Evolutionary conservation across 352 stramenopile species (phyloP).

Genomic region (Ophiocytium majus): DNA sequence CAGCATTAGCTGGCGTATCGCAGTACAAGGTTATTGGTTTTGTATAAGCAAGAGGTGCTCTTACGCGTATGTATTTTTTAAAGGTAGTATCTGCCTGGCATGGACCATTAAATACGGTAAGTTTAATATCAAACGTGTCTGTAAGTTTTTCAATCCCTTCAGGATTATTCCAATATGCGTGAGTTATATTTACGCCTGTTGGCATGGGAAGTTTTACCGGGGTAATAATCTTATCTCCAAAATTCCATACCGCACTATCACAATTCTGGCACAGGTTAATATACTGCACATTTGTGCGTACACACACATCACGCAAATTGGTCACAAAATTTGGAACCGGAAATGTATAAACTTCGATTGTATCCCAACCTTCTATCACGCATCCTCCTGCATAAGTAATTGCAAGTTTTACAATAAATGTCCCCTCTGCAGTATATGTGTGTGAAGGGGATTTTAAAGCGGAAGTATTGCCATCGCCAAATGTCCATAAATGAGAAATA

Average conservation of each 20-base stretch:
- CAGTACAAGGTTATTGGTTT: constrained; percentile 21
- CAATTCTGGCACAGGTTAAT: constrained; percentile 20
- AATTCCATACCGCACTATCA: constrained; percentile 20
- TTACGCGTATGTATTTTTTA: constrained; percentile 22
- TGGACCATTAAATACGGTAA: constrained; percentile 21
- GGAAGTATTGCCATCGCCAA: constrained; percentile 19
- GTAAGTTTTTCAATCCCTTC: constrained; percentile 21
- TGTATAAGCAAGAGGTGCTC: constrained; percentile 19
- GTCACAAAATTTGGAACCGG: constrained; percentile 19
- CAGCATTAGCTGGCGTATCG: constrained; percentile 18
- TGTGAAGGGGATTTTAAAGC: constrained; percentile 20
- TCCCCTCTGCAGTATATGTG: constrained; percentile 19
- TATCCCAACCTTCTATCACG: constrained; percentile 19
- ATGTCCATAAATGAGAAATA: constrained; percentile 22
- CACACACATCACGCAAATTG: constrained; percentile 19
- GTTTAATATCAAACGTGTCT: constrained; percentile 22
- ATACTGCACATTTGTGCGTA: constrained; percentile 20
- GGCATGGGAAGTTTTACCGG: constrained; percentile 18
- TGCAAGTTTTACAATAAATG: constrained; percentile 22
- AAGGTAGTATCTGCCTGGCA: constrained; percentile 19
- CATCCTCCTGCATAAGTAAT: constrained; percentile 20
- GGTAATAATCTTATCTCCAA: constrained; percentile 22
- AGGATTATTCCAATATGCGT: constrained; percentile 21
- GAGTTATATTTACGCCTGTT: constrained; percentile 21
- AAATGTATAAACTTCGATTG: constrained; percentile 22